Evolutionary conservation across 2,329 filamentous ascomycete species (phyloP).

Genomic region (Acarospora socialis): DNA sequence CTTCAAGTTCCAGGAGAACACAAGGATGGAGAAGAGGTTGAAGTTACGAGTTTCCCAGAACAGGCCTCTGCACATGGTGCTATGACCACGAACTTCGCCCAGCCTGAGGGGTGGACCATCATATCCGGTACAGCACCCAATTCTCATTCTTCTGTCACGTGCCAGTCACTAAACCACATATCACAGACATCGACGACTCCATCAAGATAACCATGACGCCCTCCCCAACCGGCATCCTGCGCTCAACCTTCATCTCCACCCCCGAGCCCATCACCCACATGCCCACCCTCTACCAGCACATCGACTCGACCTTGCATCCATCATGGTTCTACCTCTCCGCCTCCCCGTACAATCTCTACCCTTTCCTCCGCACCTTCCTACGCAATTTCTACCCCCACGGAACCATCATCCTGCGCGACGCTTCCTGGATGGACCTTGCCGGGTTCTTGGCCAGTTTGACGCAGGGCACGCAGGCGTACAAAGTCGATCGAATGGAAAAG

Average conservation of each 20-base stretch:
- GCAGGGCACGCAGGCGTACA: slow-evolving; percentile 71
- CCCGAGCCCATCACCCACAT: slow-evolving; percentile 62
- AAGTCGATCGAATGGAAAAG: slow-evolving; percentile 63
- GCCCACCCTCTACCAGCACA: slow-evolving; percentile 64
- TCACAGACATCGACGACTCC: slow-evolving; percentile 75
- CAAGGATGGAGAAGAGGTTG: slow-evolving; percentile 34
- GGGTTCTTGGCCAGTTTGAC: slow-evolving; percentile 70
- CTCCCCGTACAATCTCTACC: slow-evolving; percentile 87
- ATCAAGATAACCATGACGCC: slow-evolving; percentile 83
- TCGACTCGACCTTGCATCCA: slow-evolving; percentile 39
- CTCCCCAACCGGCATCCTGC: slow-evolving; percentile 64
- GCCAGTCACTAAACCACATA: background rate
- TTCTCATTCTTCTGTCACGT: background rate
- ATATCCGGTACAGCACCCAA: slow-evolving; percentile 47
- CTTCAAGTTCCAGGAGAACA: slow-evolving; percentile 36
- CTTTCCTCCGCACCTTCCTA: slow-evolving; percentile 66
- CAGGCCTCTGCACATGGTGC: slow-evolving; percentile 37
- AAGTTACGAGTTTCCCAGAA: slow-evolving; percentile 36
- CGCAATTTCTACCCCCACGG: slow-evolving; percentile 57
- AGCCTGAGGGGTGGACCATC: slow-evolving; percentile 66
- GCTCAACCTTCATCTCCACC: slow-evolving; percentile 67
- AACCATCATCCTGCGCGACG: slow-evolving; percentile 71
- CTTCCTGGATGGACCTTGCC: slow-evolving; percentile 69
- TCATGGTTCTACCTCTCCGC: slow-evolving; percentile 84
- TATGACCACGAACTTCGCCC: slow-evolving; percentile 61